Conservation (phyloP, 164 flowering plant species). For the Saururus chinensis region DNA sequence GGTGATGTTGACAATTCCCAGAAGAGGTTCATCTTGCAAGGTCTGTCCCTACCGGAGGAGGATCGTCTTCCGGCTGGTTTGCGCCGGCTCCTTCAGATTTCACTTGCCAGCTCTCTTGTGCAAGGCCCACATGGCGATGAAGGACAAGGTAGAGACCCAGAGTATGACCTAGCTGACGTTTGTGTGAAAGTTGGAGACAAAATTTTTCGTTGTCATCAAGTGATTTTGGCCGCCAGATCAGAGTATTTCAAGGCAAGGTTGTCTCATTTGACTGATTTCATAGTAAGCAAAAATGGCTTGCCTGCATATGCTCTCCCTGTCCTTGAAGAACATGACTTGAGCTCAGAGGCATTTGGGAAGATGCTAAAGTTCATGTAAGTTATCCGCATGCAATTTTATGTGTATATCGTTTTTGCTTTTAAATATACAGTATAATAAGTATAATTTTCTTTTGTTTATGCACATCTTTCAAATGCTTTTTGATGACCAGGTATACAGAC, state of each 20-base stretch:
- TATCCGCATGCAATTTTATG: not conserved
- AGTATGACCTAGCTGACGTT: slow-evolving; percentile 83
- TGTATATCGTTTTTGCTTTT: not conserved
- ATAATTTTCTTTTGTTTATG: not conserved
- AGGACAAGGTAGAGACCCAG: slow-evolving; percentile 22
- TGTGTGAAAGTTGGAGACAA: slow-evolving; percentile 56
- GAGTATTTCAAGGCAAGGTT: slow-evolving; percentile 89
- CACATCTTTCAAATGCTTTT: not conserved
- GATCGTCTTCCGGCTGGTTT: slow-evolving; percentile 81
- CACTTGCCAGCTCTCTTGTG: slow-evolving; percentile 37
- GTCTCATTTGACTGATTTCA: slow-evolving; percentile 63
- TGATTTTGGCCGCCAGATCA: slow-evolving; percentile 84
- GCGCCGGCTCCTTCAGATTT: slow-evolving; percentile 44
- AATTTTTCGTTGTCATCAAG: slow-evolving; percentile 86
- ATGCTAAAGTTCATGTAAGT: slow-evolving; percentile 95
- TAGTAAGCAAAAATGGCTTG: slow-evolving; percentile 43
- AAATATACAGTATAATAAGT: too few species aligned
- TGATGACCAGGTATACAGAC: slow-evolving; percentile 82
- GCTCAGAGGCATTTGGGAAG: slow-evolving; percentile 75
- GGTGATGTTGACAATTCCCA: slow-evolving; percentile 77
- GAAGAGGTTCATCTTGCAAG: slow-evolving; percentile 88
- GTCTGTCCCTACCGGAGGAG: slow-evolving; percentile 73
- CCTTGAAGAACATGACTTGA: slow-evolving; percentile 84
- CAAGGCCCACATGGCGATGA: slow-evolving; percentile 17
- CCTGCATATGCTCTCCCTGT: slow-evolving; percentile 43